Evolutionary conservation across 2,329 filamentous ascomycete genomes (phyloP).

Genomic region (Penicillium psychrosexuale): DNA sequence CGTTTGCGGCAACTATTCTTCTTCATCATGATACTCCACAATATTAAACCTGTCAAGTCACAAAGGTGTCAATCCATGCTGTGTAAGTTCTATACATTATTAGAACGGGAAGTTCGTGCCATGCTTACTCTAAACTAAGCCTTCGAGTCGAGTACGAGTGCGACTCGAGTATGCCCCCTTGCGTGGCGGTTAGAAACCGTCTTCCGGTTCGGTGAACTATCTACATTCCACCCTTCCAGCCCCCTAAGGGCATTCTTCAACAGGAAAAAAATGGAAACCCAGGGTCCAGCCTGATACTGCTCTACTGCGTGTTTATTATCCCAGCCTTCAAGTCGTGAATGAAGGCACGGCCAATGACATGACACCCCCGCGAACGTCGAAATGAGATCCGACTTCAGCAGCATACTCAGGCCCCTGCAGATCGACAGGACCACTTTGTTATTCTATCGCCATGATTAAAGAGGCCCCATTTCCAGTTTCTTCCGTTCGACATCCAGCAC

Average conservation of each 20-base stretch:
- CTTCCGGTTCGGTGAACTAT: background rate
- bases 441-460: slow-evolving; percentile 14
- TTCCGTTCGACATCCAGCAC: background rate
- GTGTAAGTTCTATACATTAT: background rate
- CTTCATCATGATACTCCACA: too few species aligned
- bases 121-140: background rate
- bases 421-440: slow-evolving; percentile 7
- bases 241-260: slow-evolving; percentile 14
- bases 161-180: slow-evolving; percentile 18
- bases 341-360: slow-evolving; percentile 9
- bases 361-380: background rate
- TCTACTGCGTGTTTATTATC: slow-evolving; percentile 1
- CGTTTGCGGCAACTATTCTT: too few species aligned
- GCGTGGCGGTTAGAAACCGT: background rate
- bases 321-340: slow-evolving; percentile 7
- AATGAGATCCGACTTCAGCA: slow-evolving; percentile 1
- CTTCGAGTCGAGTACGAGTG: background rate
- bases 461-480: slow-evolving; percentile 1
- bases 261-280: background rate
- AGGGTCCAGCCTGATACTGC: background rate
- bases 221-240: slow-evolving; percentile 12
- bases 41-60: background rate
- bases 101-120: background rate
- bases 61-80: background rate
- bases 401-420: slow-evolving; percentile 19